These are phyloP conservation scores for Zea luxurians DNA, from an alignment of 176 grass and related monocot genomes.

Conservation along the genomic window DNA sequence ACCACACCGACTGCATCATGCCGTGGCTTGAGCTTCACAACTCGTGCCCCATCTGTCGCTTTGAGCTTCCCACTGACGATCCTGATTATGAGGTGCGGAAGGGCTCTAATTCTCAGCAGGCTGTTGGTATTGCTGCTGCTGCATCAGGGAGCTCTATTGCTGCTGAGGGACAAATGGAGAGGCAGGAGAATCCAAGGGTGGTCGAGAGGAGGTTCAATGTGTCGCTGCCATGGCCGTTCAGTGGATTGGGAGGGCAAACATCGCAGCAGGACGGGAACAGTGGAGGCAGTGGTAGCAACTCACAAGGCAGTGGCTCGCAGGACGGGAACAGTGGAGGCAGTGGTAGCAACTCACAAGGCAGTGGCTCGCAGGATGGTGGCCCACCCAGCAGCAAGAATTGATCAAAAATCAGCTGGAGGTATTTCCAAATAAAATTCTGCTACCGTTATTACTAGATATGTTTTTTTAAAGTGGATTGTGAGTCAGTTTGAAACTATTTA, in stretches of 20 bases:
- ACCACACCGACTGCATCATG: slow-evolving; percentile 75
- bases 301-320: slow-evolving; percentile 42
- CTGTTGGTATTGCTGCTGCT: slow-evolving; percentile 1
- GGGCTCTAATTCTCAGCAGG: background rate
- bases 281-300: slow-evolving; percentile 48
- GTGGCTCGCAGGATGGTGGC: slow-evolving; percentile 45
- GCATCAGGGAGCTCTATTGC: slow-evolving; percentile 38
- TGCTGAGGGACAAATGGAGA: slow-evolving; percentile 29
- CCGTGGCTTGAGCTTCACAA: slow-evolving; percentile 97
- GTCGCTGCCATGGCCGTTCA: slow-evolving; percentile 66
- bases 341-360: slow-evolving; percentile 50
- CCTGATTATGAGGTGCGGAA: slow-evolving; percentile 71
- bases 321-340: slow-evolving; percentile 44
- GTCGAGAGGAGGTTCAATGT: slow-evolving; percentile 67
- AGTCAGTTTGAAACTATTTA: background rate
- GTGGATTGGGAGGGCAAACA: slow-evolving; percentile 52
- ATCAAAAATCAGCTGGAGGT: slow-evolving; percentile 45
- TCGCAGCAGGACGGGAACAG: slow-evolving; percentile 52
- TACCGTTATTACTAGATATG: background rate
- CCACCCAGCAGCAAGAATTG: slow-evolving; percentile 46
- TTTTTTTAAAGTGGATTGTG: slow-evolving; percentile 6
- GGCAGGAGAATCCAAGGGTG: slow-evolving; percentile 36
- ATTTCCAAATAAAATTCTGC: slow-evolving; percentile 24
- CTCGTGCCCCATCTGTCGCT: slow-evolving; percentile 93
- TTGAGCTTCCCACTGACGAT: slow-evolving; percentile 90